Evolutionary conservation across 192 early-diverging fungal species (phyloP).

Genomic region (Allomyces javanicus): DNA sequence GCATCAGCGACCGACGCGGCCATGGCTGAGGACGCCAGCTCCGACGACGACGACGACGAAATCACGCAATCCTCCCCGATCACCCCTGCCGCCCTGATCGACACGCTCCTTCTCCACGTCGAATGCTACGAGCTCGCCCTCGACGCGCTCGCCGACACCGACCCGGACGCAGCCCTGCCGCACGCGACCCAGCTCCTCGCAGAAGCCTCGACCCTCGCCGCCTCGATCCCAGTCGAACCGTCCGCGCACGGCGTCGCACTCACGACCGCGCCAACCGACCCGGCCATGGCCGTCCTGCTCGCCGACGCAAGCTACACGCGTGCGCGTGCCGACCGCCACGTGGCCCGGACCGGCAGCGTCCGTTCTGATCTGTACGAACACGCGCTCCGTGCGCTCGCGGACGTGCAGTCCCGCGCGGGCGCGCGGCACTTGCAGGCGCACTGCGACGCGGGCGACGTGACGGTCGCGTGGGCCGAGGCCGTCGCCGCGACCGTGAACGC

Average conservation of each 20-base stretch:
- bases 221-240: not conserved
- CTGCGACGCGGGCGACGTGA: not conserved
- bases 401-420: not conserved
- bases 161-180: not conserved
- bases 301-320: no score
- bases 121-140: not conserved
- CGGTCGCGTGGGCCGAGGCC: not conserved
- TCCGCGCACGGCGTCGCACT: no score
- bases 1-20: no score
- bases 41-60: no score
- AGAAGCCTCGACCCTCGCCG: not conserved
- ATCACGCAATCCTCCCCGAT: no score
- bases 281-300: no score
- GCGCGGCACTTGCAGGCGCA: not conserved
- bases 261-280: no score
- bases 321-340: not conserved
- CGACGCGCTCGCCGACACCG: not conserved
- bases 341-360: not conserved
- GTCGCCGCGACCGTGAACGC: not conserved
- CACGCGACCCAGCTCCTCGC: not conserved
- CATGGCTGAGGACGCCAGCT: no score
- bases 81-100: not conserved
- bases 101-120: not conserved
- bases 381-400: no score
- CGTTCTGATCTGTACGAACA: no score